Evolutionary conservation across 2,329 filamentous ascomycete genomes (phyloP), one percentile per base, ranked within the genome.

Genomic region (Periconia sp.): DNA sequence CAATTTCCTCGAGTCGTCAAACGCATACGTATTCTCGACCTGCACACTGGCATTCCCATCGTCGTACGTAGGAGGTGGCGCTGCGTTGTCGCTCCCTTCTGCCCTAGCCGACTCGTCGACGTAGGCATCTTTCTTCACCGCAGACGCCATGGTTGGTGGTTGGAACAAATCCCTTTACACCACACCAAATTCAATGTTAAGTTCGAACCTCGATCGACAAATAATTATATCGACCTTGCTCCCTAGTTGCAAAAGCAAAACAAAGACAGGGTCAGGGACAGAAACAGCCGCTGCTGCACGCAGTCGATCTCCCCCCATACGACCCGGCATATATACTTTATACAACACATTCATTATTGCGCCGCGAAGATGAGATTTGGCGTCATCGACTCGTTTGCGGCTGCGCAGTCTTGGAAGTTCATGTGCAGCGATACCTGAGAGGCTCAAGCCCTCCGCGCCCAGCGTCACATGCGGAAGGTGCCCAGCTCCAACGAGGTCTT

Each of bases 11-110:
- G 60, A 65, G 23, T 72, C 70, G 20, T 65, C 59, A 51, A 66
- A 72, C 14, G 62, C 59, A 48, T 69, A 72, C 2, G 62, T 64
- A 7, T 70, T 65, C 41, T 72, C 69, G n/a, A 65, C 62, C 47
- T 71, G 63, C 1, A 71, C 64, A 17, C 60, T 62, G 17, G 53
- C 68, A 37, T 66, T 55, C n/a, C n/a, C n/a, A n/a, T n/a, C n/a
- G 10, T 61, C 60, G 40, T 59, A 60, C 13, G 63, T 60, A 2
- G 56, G 52, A 2, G 63, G 64, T 9, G 54, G 50, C 3, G 62
- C n/a, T 9, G 52, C 41, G 18, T 59, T 48, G n/a, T 47, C 46
- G n/a, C 59, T 60, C 30, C 59, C 52, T 23, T 53, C 53, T 33
- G 49, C 50, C 15, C 50, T 54, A 35, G 55, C 60, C n/a, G 60